Conservation (phyloP, 2,329 filamentous ascomycete genomes). For the Myriangium duriaei region DNA sequence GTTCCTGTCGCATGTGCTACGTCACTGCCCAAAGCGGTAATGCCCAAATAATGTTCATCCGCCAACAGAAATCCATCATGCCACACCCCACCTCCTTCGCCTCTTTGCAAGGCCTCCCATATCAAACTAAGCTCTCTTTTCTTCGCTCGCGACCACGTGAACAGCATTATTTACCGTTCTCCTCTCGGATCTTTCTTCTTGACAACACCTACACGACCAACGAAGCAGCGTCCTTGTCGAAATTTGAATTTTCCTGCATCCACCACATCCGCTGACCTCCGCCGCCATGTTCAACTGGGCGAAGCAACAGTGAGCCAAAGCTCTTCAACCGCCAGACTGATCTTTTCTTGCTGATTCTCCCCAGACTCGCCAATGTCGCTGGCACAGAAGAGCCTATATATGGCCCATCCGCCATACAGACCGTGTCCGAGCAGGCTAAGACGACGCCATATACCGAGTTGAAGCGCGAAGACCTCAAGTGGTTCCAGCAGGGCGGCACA, state of each 20-base stretch:
- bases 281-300: conserved; percentile 81
- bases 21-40: conserved; percentile 8
- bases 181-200: background rate
- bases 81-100: too few species aligned
- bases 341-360: conserved; percentile 11
- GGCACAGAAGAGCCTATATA: conserved; percentile 96
- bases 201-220: too few species aligned
- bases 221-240: too few species aligned
- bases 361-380: conserved; percentile 60
- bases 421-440: conserved; percentile 70
- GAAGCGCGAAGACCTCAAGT: conserved; percentile 66
- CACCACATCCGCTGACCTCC: conserved; percentile 2
- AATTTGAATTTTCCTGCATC: too few species aligned
- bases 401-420: conserved; percentile 73
- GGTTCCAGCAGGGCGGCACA: conserved; percentile 69
- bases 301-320: conserved; percentile 64
- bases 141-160: too few species aligned
- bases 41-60: conserved; percentile 6
- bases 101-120: too few species aligned
- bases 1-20: too few species aligned
- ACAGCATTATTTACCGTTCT: background rate
- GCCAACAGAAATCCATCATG: too few species aligned
- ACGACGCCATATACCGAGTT: conserved; percentile 70
- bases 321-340: conserved; percentile 3
- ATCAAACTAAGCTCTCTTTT: too few species aligned